These are phyloP conservation scores for Ceratocystis huliohia DNA, from an alignment of 2,329 filamentous ascomycete genomes.

Conservation along the genomic window DNA sequence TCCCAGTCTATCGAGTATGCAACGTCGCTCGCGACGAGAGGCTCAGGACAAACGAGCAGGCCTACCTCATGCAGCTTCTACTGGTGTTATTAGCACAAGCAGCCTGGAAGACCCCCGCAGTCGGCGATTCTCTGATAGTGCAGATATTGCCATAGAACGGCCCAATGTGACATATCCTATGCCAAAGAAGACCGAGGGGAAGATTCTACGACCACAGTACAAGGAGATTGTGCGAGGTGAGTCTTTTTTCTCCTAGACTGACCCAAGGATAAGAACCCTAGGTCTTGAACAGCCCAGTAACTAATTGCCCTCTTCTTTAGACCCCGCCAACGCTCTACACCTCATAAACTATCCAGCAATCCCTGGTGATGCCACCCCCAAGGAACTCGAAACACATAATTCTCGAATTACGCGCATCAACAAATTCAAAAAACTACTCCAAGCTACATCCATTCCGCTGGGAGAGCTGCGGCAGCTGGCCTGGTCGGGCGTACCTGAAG, in stretches of 20 bases:
- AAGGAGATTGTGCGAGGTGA: constrained; percentile 78
- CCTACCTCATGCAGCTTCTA: constrained; percentile 8
- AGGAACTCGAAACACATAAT: constrained; percentile 75
- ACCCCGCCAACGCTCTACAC: constrained; percentile 86
- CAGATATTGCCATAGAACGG: constrained; percentile 86
- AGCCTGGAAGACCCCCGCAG: constrained; percentile 30
- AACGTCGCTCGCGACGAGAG: constrained; percentile 51
- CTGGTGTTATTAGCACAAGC: neutral
- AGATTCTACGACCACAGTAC: constrained; percentile 92
- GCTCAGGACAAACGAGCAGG: constrained; percentile 10
- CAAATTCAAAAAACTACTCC: constrained; percentile 93
- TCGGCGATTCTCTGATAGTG: constrained; percentile 68
- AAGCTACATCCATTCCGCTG: constrained; percentile 78
- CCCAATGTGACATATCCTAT: constrained; percentile 73
- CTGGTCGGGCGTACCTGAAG: constrained; percentile 89
- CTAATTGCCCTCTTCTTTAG: constrained; percentile 27
- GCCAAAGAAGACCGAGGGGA: constrained; percentile 79
- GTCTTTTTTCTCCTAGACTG: neutral
- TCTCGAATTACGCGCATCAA: constrained; percentile 88
- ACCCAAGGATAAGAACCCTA: no score
- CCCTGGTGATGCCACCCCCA: constrained; percentile 59
- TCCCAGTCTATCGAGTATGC: constrained; percentile 84
- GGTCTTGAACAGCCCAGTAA: no score
- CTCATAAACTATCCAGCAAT: constrained; percentile 78
- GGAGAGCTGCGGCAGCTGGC: constrained; percentile 71